Evolutionary conservation across 2,329 filamentous ascomycete species (phyloP), one percentile per base, ranked within the genome.

Genomic region (Neofusicoccum ribis): DNA sequence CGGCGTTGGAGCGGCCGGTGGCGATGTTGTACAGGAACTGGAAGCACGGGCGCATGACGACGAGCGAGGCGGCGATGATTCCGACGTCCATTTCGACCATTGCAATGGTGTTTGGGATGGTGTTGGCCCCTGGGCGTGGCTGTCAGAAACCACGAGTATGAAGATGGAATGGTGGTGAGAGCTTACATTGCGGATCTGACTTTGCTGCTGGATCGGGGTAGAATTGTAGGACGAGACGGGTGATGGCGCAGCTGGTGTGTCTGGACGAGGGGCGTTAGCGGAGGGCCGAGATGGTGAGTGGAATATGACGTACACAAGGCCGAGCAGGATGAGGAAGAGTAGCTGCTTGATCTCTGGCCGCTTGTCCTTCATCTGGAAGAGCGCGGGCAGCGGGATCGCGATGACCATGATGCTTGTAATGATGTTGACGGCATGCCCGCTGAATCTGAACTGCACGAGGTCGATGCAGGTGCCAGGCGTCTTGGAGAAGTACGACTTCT

Each of bases 401-500:
- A 59, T 59, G 23, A 59, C 54, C 54, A 59, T 59, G 27, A 59
- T 20, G 54, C 54, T 59, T 14, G 54, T 59, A 23, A 46, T 46
- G 54, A 59, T 59, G 41, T 59, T 59, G 54, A 59, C 54, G n/a
- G 54, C 54, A 15, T 59, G 54, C 1, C 54, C 54, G 54, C 54
- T 46, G 23, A 59, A 59, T 5, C 54, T 39, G 54, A 59, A 59
- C 9, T 44, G 41, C 27, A 41, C 46, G n/a, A 59, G 39, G 15
- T 59, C 54, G 41, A 59, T 59, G 54, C 54, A 59, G 41, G 15
- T 20, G 15, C 54, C 54, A 6, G 54, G 15, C 17, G 54, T 59
- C n/a, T 59, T 59, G 23, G 54, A 46, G 41, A 59, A 41, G n/a
- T 59, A 59, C 5, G 54, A 59, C 39, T 59, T 59, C 23, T 44